phyloP scores from a whole-genome alignment of 495 filamentous ascomycete species.

The Amphirosellinia nigrospora region DNA sequence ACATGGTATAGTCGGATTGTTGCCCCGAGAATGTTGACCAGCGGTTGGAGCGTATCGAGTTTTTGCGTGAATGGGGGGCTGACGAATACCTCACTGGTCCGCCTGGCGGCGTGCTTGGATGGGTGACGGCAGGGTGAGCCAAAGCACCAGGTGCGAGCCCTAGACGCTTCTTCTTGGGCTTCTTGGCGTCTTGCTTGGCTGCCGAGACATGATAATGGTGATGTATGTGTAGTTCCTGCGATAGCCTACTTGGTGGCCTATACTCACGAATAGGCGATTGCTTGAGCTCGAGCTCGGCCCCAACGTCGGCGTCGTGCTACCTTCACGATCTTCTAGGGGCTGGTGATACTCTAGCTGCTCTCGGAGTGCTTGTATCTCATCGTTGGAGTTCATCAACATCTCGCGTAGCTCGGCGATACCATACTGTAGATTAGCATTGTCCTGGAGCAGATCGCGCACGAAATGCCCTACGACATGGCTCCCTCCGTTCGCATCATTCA shows the following conservation, averaged over 20 bases:
- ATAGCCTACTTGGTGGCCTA: conserved; percentile 48
- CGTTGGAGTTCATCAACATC: conserved; percentile 90
- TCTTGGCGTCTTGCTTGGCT: conserved; percentile 66
- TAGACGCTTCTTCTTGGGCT: conserved; percentile 73
- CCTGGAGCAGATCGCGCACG: conserved; percentile 91
- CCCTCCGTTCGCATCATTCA: conserved; percentile 58
- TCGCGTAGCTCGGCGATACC: conserved; percentile 89
- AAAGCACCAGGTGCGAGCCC: conserved; percentile 64
- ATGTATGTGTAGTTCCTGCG: conserved; percentile 85
- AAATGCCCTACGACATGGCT: conserved; percentile 85
- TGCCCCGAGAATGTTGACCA: conserved; percentile 71
- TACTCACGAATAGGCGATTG: conserved; percentile 42
- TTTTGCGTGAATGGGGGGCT: conserved; percentile 70
- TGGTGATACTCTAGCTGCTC: conserved; percentile 86
- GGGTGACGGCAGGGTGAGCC: conserved; percentile 53
- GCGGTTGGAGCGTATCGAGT: conserved; percentile 58
- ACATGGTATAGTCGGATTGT: conserved; percentile 65
- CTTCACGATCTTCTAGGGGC: conserved; percentile 56
- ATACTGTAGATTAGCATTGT: conserved; percentile 91
- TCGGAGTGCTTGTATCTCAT: conserved; percentile 85
- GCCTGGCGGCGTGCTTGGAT: conserved; percentile 48
- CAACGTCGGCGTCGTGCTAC: conserved; percentile 58
- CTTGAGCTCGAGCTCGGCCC: conserved; percentile 70
- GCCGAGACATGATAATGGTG: conserved; percentile 83
- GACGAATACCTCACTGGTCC: conserved; percentile 44